Percentiles rank a stretch among this genome's conserved stretches.
Conservation (phyloP, 257 asterid genomes). For the Gynochthodes officinalis region DNA sequence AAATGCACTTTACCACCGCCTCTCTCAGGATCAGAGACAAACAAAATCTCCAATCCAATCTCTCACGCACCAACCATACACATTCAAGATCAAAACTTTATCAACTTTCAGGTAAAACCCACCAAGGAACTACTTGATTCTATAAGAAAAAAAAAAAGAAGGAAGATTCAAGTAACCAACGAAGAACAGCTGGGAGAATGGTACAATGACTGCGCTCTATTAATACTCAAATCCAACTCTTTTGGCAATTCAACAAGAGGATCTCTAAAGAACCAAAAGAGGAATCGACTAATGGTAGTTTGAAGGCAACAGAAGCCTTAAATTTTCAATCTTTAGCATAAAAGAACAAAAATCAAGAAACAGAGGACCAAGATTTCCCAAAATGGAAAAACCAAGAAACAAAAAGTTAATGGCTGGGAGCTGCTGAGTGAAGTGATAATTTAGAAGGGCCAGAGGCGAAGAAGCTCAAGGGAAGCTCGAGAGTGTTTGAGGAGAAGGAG, state of each 20-base stretch:
- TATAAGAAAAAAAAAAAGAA: background rate
- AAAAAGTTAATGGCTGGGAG: background rate
- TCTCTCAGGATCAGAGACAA: constrained; percentile 3
- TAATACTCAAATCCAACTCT: background rate
- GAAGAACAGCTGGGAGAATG: background rate
- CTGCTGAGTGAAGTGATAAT: background rate
- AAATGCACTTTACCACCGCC: background rate
- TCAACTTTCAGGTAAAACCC: constrained; percentile 3
- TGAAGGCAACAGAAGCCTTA: constrained; percentile 13
- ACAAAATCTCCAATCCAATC: background rate
- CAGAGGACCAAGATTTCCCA: background rate
- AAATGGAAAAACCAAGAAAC: background rate
- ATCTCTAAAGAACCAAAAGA: background rate
- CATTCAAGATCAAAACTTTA: constrained; percentile 10
- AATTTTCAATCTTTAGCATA: constrained; percentile 26
- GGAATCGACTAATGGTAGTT: constrained; percentile 11
- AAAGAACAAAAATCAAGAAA: constrained; percentile 9
- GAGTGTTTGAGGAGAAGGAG: background rate
- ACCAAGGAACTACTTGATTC: constrained; percentile 26
- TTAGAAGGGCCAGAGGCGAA: background rate
- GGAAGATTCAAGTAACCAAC: background rate
- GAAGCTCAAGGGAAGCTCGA: constrained; percentile 5
- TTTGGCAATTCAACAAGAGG: constrained; percentile 15
- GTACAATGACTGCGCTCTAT: background rate
- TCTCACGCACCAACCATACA: constrained; percentile 1